phyloP scores from a whole-genome alignment of 1,284 basidiomycete species.

The Microbotryum intermedium region DNA sequence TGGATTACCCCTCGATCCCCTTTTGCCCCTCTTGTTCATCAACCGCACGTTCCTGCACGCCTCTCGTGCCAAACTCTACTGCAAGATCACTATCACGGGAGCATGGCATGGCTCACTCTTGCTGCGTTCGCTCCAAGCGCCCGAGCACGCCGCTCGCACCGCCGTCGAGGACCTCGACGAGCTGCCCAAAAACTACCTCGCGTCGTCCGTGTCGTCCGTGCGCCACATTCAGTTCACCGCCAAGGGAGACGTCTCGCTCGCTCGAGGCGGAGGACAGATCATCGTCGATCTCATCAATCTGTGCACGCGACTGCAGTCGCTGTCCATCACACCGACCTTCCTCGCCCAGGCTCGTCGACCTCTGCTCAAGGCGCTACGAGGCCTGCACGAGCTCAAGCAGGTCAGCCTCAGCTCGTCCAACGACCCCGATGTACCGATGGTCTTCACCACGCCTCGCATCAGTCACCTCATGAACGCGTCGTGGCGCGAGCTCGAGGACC shows the following conservation, averaged over 20 bases:
- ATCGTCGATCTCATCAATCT: slow-evolving; percentile 20
- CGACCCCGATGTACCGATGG: slow-evolving; percentile 9
- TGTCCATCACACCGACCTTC: slow-evolving; percentile 16
- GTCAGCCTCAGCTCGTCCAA: slow-evolving; percentile 19
- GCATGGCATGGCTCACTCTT: slow-evolving; percentile 18
- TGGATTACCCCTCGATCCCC: slow-evolving; percentile 25
- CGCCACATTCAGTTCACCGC: slow-evolving; percentile 5
- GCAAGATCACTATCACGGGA: neutral
- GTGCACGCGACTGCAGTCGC: slow-evolving; percentile 17
- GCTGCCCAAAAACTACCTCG: slow-evolving; percentile 10
- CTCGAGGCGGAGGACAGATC: slow-evolving; percentile 21
- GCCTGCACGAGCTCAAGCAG: slow-evolving; percentile 9
- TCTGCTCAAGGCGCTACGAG: slow-evolving; percentile 12
- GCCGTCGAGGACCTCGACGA: neutral
- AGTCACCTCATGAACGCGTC: slow-evolving; percentile 1
- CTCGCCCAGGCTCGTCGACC: slow-evolving; percentile 8
- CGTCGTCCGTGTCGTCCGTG: slow-evolving; percentile 10
- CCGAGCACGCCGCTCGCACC: slow-evolving; percentile 4
- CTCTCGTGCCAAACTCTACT: slow-evolving; percentile 24
- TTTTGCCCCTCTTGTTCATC: slow-evolving; percentile 28
- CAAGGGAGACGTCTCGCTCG: slow-evolving; percentile 5
- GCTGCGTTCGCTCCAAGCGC: slow-evolving; percentile 13
- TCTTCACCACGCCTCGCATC: slow-evolving; percentile 19
- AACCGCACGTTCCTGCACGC: slow-evolving; percentile 30
- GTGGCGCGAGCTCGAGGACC: slow-evolving; percentile 13